Base-by-base conservation (phyloP, 768 basidiomycete species). In the Mycena venus region DNA sequence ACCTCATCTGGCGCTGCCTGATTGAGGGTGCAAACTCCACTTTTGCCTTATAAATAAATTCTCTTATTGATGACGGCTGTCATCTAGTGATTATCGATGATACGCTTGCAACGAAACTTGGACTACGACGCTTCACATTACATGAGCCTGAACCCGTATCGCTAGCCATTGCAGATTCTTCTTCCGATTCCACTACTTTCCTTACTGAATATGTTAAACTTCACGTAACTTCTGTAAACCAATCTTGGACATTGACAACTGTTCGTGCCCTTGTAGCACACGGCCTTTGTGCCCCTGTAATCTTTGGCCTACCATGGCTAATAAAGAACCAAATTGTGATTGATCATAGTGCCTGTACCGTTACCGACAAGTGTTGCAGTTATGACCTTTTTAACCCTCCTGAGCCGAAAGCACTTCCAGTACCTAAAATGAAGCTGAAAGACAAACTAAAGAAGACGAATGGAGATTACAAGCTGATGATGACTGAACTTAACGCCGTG, bases 291-390 rank as follows among this genome's bases (percentile, higher is more conserved):
- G 70, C 80, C 73, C 79, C 79, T 0, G 12, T 82, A 17, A 47
- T 82, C 5, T 70, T 82, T 8, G 80, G 81, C 77, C 76, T 80
- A 5, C 73, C 78, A 71, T 81, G 77, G 58, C 68, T 80, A 25
- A 21, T 40, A 40, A 2, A 51, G 5, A 70, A 79, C 47, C 64
- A 75, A 32, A 65, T 82, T 42, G 64, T 80, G 15, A 51, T 80
- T 14, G 73, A 82, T 36, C 34, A 71, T 21, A 36, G 55, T 0
- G 55, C 38, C 4, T 68, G 77, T 4, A 79, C 81, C 10, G 76
- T 70, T 36, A 59, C 71, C 12, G 74, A 78, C 31, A 75, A 78
- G 40, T 27, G 38, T 0, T 59, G 56, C 15, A 68, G 70, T 2
- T 79, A 71, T 25, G 71, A 80, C 51, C 73, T 29, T n/a, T 42